Percentiles rank a stretch among this genome's conserved stretches.
These are phyloP conservation scores for Curvularia lunata DNA, from an alignment of 2,329 filamentous ascomycete species.

Conservation along the genomic window DNA sequence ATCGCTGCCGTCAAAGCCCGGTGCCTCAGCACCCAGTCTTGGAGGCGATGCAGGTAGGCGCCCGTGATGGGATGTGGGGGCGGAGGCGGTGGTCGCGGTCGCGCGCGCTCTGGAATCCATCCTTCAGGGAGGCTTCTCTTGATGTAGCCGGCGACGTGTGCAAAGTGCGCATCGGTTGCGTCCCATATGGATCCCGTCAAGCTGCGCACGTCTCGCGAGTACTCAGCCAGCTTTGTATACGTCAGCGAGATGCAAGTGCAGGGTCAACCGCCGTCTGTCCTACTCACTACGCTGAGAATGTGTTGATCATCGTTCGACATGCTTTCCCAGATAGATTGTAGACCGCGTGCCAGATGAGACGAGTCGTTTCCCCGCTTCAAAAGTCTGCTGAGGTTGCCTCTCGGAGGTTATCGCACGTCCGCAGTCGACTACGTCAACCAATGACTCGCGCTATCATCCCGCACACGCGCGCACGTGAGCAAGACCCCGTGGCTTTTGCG, in stretches of 20 bases:
- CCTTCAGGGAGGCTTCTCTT: constrained; percentile 70
- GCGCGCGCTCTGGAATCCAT: constrained; percentile 76
- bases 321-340: not conserved
- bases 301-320: constrained; percentile 84
- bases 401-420: constrained; percentile 11
- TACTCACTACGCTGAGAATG: constrained; percentile 75
- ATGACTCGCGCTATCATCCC: constrained; percentile 17
- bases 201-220: constrained; percentile 69
- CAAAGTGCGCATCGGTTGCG: constrained; percentile 80
- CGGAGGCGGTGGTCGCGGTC: constrained; percentile 61
- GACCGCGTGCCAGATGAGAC: not conserved
- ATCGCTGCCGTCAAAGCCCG: constrained; percentile 75
- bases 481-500: constrained; percentile 13
- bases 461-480: constrained; percentile 21
- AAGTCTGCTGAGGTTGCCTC: constrained; percentile 6
- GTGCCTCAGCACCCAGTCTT: constrained; percentile 75
- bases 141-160: constrained; percentile 73
- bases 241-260: constrained; percentile 15
- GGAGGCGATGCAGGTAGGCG: constrained; percentile 62
- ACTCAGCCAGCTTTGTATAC: constrained; percentile 59
- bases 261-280: constrained; percentile 8
- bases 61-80: constrained; percentile 52
- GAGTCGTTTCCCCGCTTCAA: not conserved
- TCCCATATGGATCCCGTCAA: constrained; percentile 78
- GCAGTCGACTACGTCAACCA: constrained; percentile 19